These are phyloP conservation scores for Sarcodon aspratus DNA, from an alignment of 768 basidiomycete genomes.

Conservation along the genomic window DNA sequence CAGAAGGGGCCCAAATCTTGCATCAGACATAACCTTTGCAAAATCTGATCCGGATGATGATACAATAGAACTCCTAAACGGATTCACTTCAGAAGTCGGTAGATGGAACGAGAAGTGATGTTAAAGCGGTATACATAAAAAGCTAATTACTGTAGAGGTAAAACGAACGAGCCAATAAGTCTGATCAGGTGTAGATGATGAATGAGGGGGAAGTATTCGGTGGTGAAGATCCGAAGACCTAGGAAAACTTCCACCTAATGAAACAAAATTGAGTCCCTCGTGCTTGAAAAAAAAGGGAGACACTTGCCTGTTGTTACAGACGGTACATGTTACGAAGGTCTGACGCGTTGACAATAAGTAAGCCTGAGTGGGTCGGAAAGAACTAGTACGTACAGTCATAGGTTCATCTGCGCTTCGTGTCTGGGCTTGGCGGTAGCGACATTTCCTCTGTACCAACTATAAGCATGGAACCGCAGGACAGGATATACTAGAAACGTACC, in stretches of 20 bases:
- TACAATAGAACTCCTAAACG: no score
- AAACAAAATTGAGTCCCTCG: not conserved
- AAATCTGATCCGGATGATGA: no score
- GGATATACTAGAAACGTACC: constrained; percentile 23
- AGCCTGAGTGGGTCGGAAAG: not conserved
- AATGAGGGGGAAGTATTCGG: not conserved
- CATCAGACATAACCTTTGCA: no score
- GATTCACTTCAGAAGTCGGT: no score
- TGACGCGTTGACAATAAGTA: constrained; percentile 15
- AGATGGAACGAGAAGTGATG: no score
- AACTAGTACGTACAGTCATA: constrained; percentile 66
- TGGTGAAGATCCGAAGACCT: not conserved
- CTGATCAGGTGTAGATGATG: not conserved
- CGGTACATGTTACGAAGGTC: constrained; percentile 84
- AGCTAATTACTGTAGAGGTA: not conserved
- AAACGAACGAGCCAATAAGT: not conserved
- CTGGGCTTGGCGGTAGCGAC: constrained; percentile 91
- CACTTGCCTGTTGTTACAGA: constrained; percentile 46
- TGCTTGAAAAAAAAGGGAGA: not conserved
- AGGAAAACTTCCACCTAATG: constrained; percentile 55
- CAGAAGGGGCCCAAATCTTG: no score
- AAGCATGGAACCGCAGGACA: not conserved
- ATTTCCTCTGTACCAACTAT: constrained; percentile 46
- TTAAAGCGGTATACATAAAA: not conserved
- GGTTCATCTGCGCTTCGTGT: constrained; percentile 97